Base-by-base conservation (phyloP, 805 yeast species). In the Blastobotrys peoriensis region DNA sequence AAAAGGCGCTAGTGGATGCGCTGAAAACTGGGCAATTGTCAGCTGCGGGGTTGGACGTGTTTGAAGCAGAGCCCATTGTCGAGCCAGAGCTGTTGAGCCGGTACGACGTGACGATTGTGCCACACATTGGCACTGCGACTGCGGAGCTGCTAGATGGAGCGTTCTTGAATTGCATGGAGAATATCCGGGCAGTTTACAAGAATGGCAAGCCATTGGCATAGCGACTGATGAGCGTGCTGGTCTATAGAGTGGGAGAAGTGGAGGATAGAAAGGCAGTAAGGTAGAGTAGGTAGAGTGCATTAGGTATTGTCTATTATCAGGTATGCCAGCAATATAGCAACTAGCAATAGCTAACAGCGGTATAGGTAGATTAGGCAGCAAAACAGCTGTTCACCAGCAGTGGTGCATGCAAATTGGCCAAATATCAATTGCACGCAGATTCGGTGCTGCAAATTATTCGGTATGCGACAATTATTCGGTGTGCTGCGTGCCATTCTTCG, bases 21-120 rank as follows among this genome's bases (percentile, higher is more conserved):
- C 66, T 85, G 43, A 69, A 78, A 45, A 53, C 70, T 5, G 86
- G 86, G 0, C 73, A 78, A 43, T 69, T 85, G 2, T 62, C 73
- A 5, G 75, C 80, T 57, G 86, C 81, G 5, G 93, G 91, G 0
- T 59, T 83, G 25, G 95, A 85, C 55, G 95, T 85, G 3, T 83
- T 67, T 59, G 78, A 75, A 47, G 60, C 75, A 19, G 95, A 85
- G 61, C 86, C 86, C 4, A 40, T 54, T 0, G 72, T 81, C 16
- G 71, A 75, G 48, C 65, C 68, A 10, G 75, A 69, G 27, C 68
- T 81, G 34, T 51, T 73, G 30, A 63, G 66, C 4, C 70, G 89
- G 56, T 69, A 75, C 52, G 87, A 83, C 58, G 84, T 83, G 13
- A 63, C 79, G 0, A 62, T 81, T 36, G 70, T 83, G 9, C 93